Conservation (phyloP, 768 basidiomycete genomes). For the Boletellus ananiceps region DNA sequence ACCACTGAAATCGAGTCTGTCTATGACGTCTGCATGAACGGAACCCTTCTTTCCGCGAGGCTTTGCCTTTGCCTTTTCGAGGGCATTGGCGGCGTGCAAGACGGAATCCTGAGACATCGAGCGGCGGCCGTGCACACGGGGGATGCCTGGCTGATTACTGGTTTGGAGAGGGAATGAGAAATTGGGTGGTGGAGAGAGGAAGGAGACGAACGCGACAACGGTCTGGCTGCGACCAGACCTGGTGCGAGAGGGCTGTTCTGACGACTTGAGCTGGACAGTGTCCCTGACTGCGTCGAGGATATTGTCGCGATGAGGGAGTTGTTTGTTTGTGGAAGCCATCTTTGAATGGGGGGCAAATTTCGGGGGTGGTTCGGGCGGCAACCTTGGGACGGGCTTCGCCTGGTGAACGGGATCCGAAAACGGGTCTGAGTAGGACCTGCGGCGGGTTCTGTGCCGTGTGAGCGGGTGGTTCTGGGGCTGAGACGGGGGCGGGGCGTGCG, state of each 20-base stretch:
- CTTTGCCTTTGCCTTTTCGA: conserved; percentile 47
- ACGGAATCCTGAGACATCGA: conserved; percentile 50
- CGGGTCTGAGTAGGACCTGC: conserved; percentile 50
- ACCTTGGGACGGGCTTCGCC: conserved; percentile 36
- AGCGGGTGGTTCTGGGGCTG: conserved; percentile 21
- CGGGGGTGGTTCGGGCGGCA: conserved; percentile 35
- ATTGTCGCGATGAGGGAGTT: conserved; percentile 33
- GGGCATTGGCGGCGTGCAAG: conserved; percentile 33
- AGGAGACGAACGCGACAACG: conserved; percentile 26
- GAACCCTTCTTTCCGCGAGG: conserved; percentile 65
- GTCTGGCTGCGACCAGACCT: conserved; percentile 60
- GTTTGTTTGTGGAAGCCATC: conserved; percentile 29
- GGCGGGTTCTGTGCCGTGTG: conserved; percentile 32
- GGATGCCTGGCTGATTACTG: conserved; percentile 21
- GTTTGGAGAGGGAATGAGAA: conserved; percentile 18
- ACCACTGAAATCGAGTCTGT: conserved; percentile 81
- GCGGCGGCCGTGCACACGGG: conserved; percentile 36
- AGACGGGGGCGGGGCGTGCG: not conserved
- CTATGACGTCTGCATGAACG: conserved; percentile 83
- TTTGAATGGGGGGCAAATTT: conserved; percentile 25
- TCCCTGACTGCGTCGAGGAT: conserved; percentile 66
- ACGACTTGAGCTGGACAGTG: conserved; percentile 53
- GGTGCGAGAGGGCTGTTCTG: conserved; percentile 39
- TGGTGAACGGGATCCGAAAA: conserved; percentile 40
- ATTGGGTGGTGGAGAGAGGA: not conserved